Evolutionary conservation across 2,329 filamentous ascomycete species (phyloP).

Genomic region (Cytospora mali): DNA sequence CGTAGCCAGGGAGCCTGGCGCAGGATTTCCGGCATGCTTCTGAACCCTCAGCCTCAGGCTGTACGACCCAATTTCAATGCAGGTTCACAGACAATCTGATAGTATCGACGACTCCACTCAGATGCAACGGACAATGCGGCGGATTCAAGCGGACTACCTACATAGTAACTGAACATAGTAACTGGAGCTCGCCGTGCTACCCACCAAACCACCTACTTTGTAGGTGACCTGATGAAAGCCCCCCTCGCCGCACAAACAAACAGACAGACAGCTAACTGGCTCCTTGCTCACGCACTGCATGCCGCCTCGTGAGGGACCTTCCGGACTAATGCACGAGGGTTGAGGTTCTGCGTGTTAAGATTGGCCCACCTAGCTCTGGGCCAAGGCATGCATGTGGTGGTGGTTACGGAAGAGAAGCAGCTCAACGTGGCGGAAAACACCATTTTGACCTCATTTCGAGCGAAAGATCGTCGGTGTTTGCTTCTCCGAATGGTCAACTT

Average conservation of each 20-base stretch:
- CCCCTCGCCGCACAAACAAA: background rate
- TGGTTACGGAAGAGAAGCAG: background rate
- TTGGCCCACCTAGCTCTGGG: conserved; percentile 1
- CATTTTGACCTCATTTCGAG: background rate
- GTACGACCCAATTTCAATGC: too few species aligned
- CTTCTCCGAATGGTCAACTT: background rate
- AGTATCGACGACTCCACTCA: too few species aligned
- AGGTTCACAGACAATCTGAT: too few species aligned
- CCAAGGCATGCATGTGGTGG: background rate
- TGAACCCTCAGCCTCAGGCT: too few species aligned
- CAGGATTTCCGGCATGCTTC: too few species aligned
- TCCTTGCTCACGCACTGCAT: background rate
- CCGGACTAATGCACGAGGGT: conserved; percentile 21
- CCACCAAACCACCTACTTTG: too few species aligned
- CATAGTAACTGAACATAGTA: too few species aligned
- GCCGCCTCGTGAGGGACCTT: conserved; percentile 16
- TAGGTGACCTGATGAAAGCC: too few species aligned
- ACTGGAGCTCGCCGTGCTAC: background rate
- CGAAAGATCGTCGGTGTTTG: background rate
- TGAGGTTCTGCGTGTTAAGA: conserved; percentile 2
- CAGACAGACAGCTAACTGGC: conserved; percentile 6
- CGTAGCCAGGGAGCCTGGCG: too few species aligned
- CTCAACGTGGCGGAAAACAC: background rate
- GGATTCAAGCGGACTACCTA: too few species aligned
- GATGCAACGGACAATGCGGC: too few species aligned